phyloP scores from a whole-genome alignment of 306 rosid genomes.

The Carpinus viminea region DNA sequence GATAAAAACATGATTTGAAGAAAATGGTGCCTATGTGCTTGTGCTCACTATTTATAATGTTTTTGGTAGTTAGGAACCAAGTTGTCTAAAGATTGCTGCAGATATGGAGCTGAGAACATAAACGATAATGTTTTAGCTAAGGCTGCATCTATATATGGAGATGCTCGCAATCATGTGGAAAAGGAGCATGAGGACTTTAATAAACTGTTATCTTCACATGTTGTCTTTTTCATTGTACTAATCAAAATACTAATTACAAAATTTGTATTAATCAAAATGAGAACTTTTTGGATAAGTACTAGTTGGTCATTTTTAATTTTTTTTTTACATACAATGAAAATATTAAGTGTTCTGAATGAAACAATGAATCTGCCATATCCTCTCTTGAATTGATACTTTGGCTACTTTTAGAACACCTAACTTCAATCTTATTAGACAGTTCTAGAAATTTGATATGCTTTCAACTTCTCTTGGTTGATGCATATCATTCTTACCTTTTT shows the following conservation, averaged over 20 bases:
- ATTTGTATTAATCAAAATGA: neutral
- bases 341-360: neutral
- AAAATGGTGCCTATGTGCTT: neutral
- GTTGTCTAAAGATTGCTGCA: conserved; percentile 96
- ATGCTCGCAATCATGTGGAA: conserved; percentile 92
- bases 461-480: neutral
- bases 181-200: conserved; percentile 89
- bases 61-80: conserved; percentile 83
- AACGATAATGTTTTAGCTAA: conserved; percentile 78
- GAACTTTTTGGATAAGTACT: neutral
- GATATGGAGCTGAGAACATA: conserved; percentile 86
- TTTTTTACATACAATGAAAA: neutral
- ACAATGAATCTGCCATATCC: neutral
- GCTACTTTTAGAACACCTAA: neutral
- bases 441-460: neutral
- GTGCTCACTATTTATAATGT: conserved; percentile 22
- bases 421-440: neutral
- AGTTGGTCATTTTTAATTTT: neutral
- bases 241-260: neutral
- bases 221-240: conserved; percentile 24
- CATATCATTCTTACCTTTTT: neutral
- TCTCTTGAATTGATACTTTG: neutral
- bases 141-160: conserved; percentile 93
- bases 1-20: conserved; percentile 26
- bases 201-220: conserved; percentile 78